Percentiles rank a stretch among this genome's conserved stretches.
Evolutionary conservation across 2,329 filamentous ascomycete genomes (phyloP).

Genomic region (Penicillium sumatraense): DNA sequence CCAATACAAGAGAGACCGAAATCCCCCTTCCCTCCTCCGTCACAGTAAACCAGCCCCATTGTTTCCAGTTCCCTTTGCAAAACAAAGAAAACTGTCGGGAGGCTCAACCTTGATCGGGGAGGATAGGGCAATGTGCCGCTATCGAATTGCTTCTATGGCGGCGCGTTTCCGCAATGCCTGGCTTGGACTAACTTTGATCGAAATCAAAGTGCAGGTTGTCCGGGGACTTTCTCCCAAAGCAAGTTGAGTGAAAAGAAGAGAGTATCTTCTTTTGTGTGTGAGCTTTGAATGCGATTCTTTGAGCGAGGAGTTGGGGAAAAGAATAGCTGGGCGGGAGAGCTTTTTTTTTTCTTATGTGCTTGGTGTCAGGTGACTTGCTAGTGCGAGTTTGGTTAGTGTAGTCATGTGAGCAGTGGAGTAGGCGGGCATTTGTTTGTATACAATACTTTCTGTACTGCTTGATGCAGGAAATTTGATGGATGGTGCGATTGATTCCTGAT

Average conservation of each 20-base stretch:
- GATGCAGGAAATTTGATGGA: too few relatives aligned
- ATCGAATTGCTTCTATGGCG: conserved; percentile 94
- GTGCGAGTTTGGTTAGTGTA: conserved; percentile 15
- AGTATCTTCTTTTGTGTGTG: conserved; percentile 71
- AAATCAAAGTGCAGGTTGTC: conserved; percentile 67
- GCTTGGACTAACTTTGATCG: conserved; percentile 34
- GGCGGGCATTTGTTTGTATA: too few relatives aligned
- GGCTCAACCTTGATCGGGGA: conserved; percentile 49
- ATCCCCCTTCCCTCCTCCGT: conserved; percentile 40
- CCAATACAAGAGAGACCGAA: conserved; percentile 44
- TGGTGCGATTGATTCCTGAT: too few relatives aligned
- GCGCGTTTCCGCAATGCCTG: conserved; percentile 90
- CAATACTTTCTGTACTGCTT: too few relatives aligned
- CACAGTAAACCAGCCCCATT: conserved; percentile 40
- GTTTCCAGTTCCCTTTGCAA: conserved; percentile 28
- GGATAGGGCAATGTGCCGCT: conserved; percentile 76
- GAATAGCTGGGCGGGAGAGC: too few relatives aligned
- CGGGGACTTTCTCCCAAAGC: conserved; percentile 99
- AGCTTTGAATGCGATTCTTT: conserved; percentile 99
- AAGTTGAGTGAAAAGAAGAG: conserved; percentile 46
- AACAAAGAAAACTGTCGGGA: conserved; percentile 50
- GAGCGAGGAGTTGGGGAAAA: conserved; percentile 80
- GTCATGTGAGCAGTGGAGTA: too few relatives aligned
- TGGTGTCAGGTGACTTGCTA: conserved; percentile 30
- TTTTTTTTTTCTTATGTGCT: conserved; percentile 26